These are phyloP conservation scores for Monosporozyma solicola DNA, from an alignment of 805 yeast species.

Conservation along the genomic window DNA sequence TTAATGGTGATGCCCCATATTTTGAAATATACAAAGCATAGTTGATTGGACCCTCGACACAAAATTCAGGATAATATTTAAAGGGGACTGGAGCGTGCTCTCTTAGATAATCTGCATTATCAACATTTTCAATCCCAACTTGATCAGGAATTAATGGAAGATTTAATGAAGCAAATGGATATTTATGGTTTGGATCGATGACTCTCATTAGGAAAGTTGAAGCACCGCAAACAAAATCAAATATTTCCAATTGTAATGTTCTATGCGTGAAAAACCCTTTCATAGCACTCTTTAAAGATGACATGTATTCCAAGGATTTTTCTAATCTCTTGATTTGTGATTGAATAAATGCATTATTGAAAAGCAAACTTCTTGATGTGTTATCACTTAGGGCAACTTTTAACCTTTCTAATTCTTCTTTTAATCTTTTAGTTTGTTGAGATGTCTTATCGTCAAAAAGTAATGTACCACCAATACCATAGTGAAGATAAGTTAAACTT, in stretches of 20 bases:
- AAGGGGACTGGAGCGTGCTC: conserved; percentile 64
- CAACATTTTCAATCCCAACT: conserved; percentile 55
- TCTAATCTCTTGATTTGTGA: conserved; percentile 45
- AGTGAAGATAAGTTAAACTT: conserved; percentile 70
- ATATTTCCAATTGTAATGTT: conserved; percentile 52
- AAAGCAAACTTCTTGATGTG: neutral
- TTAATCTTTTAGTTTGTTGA: conserved; percentile 41
- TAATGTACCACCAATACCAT: conserved; percentile 77
- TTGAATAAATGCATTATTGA: conserved; percentile 6
- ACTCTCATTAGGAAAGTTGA: conserved; percentile 61
- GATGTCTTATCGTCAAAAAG: conserved; percentile 48
- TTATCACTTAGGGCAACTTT: conserved; percentile 4
- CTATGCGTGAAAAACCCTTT: conserved; percentile 54
- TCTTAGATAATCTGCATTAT: conserved; percentile 64
- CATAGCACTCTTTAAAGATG: conserved; percentile 46
- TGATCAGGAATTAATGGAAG: conserved; percentile 57
- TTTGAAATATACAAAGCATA: conserved; percentile 56
- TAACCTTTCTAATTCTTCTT: conserved; percentile 25
- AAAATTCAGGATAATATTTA: conserved; percentile 76
- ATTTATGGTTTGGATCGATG: conserved; percentile 61
- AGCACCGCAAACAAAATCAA: conserved; percentile 72
- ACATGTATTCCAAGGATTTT: conserved; percentile 31
- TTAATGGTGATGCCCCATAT: conserved; percentile 49
- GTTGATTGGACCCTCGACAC: conserved; percentile 72
- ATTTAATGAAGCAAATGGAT: conserved; percentile 43